Evolutionary conservation across 2,329 filamentous ascomycete genomes (phyloP).

Genomic region (Cladobotryum protrusum): DNA sequence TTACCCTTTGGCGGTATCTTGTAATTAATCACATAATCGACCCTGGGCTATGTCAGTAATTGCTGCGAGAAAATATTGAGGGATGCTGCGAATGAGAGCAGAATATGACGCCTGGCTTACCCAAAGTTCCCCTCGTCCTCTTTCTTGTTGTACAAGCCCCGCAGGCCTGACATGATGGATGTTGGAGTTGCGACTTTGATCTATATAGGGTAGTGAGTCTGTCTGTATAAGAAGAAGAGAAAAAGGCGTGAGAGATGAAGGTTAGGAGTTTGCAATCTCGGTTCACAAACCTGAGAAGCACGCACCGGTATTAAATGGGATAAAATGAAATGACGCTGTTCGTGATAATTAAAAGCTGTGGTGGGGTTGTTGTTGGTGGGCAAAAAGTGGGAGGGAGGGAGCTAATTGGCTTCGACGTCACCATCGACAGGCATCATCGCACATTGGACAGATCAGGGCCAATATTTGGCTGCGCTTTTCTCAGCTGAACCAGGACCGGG

Average conservation of each 20-base stretch:
- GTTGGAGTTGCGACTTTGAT: neutral
- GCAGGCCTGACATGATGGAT: slow-evolving; percentile 27
- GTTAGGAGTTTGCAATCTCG: too few relatives aligned
- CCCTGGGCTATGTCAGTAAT: slow-evolving; percentile 36
- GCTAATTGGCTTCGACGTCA: slow-evolving; percentile 4
- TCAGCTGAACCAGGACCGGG: neutral
- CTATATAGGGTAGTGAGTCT: neutral
- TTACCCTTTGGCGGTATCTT: slow-evolving; percentile 62
- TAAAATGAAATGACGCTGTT: neutral
- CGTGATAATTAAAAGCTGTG: slow-evolving; percentile 9
- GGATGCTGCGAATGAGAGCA: neutral
- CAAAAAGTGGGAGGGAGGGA: neutral
- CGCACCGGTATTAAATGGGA: too few relatives aligned
- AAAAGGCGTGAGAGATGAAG: too few relatives aligned
- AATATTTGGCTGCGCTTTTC: neutral
- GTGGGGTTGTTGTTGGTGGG: slow-evolving; percentile 3
- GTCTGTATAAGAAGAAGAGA: neutral
- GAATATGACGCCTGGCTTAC: slow-evolving; percentile 22
- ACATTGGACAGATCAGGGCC: too few relatives aligned
- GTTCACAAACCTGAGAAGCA: too few relatives aligned
- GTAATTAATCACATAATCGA: slow-evolving; percentile 86
- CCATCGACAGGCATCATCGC: neutral
- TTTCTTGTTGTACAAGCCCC: slow-evolving; percentile 26
- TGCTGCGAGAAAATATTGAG: neutral
- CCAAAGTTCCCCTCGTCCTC: slow-evolving; percentile 33